A percentile compares a stretch with the other conserved stretches of the same genome.
These are phyloP conservation scores for Colletotrichum spaethianum DNA, from an alignment of 2,329 filamentous ascomycete genomes.

Conservation along the genomic window DNA sequence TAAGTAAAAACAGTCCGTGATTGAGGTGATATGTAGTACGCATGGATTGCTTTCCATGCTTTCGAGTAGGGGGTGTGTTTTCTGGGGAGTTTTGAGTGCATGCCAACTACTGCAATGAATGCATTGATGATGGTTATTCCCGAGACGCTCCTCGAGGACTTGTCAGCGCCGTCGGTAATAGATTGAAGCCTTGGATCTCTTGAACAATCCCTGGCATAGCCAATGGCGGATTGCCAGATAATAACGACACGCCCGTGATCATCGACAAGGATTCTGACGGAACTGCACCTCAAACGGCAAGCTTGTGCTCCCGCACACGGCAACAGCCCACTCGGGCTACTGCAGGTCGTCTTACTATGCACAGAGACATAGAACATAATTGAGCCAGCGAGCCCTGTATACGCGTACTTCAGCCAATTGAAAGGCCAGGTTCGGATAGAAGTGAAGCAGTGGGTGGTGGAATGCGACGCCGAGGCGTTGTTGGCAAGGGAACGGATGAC, in stretches of 20 bases:
- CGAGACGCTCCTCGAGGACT: not conserved
- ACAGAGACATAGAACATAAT: not conserved
- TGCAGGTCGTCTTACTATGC: slow-evolving; percentile 35
- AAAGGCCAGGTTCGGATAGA: not conserved
- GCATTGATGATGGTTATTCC: not conserved
- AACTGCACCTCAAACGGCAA: slow-evolving; percentile 20
- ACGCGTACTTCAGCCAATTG: slow-evolving; percentile 25
- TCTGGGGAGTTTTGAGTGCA: not conserved
- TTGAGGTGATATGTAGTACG: not conserved
- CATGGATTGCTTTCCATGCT: too few species aligned
- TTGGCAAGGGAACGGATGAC: not conserved
- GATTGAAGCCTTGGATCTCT: slow-evolving; percentile 32
- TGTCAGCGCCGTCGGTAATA: slow-evolving; percentile 12
- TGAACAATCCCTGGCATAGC: slow-evolving; percentile 1
- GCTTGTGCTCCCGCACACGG: slow-evolving; percentile 21
- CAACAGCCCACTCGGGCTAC: slow-evolving; percentile 27
- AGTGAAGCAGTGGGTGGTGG: not conserved
- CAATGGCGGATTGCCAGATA: not conserved
- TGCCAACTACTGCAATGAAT: slow-evolving; percentile 2
- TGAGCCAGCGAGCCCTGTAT: not conserved
- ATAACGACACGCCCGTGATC: slow-evolving; percentile 35
- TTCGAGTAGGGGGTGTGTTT: not conserved
- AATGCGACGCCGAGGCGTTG: slow-evolving; percentile 16
- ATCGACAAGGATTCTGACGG: slow-evolving; percentile 27
- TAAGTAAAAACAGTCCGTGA: not conserved